Evolutionary conservation across 1,139 yeast genomes (phyloP), one percentile per base, ranked within the genome.

Genomic region (Debaryomyces sp.): DNA sequence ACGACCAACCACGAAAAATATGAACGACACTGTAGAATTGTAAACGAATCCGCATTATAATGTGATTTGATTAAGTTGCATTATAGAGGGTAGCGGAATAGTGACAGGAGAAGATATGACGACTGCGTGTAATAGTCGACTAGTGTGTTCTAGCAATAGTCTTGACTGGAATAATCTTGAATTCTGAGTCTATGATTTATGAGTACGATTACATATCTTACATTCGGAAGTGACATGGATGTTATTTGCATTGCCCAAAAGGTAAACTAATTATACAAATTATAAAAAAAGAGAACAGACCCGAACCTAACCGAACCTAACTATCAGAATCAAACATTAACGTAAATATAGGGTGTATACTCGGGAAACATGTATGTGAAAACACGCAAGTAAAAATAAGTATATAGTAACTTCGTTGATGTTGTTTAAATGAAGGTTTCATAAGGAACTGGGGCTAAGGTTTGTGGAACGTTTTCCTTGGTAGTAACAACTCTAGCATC

Each of bases 371-470:
- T 30, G 30, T 27, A 30, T 32, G 24, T 21, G 35, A 27, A 17
- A 18, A 22, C 43, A 41, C 35, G 36, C 37, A 41, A 30, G 42
- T 39, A 39, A 41, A 35, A 29, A 41, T 41, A 41, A 30, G 36
- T 41, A 41, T 38, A 38, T 21, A 41, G 35, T 15, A 37, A 37
- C 40, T 37, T 37, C 36, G 34, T 41, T 41, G 43, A 41, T 30
- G 43, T 44, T 38, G 46, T 70, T 86, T 90, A 94, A 81, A 94
- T 94, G 88, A 86, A 91, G 74, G 98, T 94, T 85, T 95, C 99
- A 87, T 94, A 94, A 75, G 99, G 87, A 80, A 90, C 94, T 80
- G 99, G 98, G 73, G 97, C 95, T 80, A 94, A 87, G 69, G 97
- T 92, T 80, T 92, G 96, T 69, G 98, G 97, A 67, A 84, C 80